Evolutionary conservation across 2,329 filamentous ascomycete species (phyloP), one percentile per base, ranked within the genome.

Genomic region (Alternaria conjuncta): DNA sequence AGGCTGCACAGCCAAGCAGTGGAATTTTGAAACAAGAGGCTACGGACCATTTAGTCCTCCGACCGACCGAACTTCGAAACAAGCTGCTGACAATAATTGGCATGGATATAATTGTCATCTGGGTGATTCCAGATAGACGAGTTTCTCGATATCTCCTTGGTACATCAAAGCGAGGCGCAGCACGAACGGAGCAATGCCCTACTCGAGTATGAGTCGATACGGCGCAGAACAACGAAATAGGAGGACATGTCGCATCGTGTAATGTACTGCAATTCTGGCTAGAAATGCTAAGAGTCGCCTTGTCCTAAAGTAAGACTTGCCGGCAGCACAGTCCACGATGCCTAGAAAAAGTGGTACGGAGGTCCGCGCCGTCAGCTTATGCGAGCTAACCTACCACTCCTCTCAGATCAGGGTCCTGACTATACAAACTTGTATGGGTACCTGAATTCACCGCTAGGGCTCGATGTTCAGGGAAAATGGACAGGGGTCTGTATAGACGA

Each of bases 381-480:
- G 32, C 32, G 36, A 55, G 36, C 25, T 23, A 55, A 55, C 21
- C 21, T 55, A 55, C 53, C 49, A 41, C n/a, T 41, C 36, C 15
- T 36, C 32, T 41, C 36, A 53, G 53, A 55, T 26, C 53, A 55
- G 23, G 53, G 25, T 55, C 15, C 10, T 26, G 18, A 43, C 13
- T 47, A 25, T 53, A 45, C 53, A 44, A 43, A 49, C 10, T 30
- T 36, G 51, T 23, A 56, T 46, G 43, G 28, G 55, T 49, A 30
- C 55, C 55, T 57, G 55, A 49, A 15, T 23, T 28, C 36, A 57
- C 11, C 20, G 28, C 30, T 46, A 25, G 45, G 43, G 32, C 32
- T 58, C 70, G 70, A 72, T 72, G 47, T 60, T 53, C 61, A 67
- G 63, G 57, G 36, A n/a, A 63, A 70, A 63, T 72, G 63, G 36